phyloP scores from a whole-genome alignment of 352 stramenopile species.

The Globisporangium paddicum region DNA sequence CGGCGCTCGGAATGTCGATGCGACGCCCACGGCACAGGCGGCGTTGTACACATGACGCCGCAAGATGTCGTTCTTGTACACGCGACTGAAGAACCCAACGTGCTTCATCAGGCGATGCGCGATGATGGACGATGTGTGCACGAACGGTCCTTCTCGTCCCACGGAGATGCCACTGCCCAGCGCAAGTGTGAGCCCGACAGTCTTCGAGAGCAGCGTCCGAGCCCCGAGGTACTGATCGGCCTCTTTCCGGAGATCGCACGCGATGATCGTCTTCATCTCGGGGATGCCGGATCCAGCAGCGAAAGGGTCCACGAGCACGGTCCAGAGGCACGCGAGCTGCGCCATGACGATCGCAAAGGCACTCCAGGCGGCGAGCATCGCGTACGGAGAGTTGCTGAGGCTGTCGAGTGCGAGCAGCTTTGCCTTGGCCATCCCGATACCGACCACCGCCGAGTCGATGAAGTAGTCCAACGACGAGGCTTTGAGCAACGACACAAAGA shows the following conservation, averaged over 20 bases:
- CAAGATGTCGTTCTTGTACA: slow-evolving; percentile 62
- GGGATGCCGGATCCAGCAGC: slow-evolving; percentile 63
- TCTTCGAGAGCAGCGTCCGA: slow-evolving; percentile 66
- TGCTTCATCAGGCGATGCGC: slow-evolving; percentile 81
- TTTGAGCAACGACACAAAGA: slow-evolving; percentile 9
- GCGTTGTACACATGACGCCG: slow-evolving; percentile 83
- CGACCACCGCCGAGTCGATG: slow-evolving; percentile 28
- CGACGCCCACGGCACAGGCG: slow-evolving; percentile 86
- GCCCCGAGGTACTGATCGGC: slow-evolving; percentile 35
- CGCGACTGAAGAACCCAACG: slow-evolving; percentile 53
- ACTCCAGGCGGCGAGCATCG: slow-evolving; percentile 24
- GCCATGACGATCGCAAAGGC: slow-evolving; percentile 32
- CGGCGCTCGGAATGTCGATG: slow-evolving; percentile 83
- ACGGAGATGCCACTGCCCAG: slow-evolving; percentile 91
- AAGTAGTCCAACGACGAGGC: slow-evolving; percentile 49
- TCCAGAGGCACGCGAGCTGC: slow-evolving; percentile 36
- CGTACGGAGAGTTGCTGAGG: slow-evolving; percentile 13
- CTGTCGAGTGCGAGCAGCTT: slow-evolving; percentile 15
- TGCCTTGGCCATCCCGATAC: slow-evolving; percentile 14
- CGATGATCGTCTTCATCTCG: slow-evolving; percentile 80
- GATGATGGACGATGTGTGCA: slow-evolving; percentile 89
- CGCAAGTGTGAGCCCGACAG: slow-evolving; percentile 88
- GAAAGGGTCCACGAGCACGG: slow-evolving; percentile 32
- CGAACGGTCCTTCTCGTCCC: slow-evolving; percentile 97
- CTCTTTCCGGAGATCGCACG: slow-evolving; percentile 44